Base-by-base conservation (phyloP, 345 rosid genomes). In the Bretschneidera sinensis region DNA sequence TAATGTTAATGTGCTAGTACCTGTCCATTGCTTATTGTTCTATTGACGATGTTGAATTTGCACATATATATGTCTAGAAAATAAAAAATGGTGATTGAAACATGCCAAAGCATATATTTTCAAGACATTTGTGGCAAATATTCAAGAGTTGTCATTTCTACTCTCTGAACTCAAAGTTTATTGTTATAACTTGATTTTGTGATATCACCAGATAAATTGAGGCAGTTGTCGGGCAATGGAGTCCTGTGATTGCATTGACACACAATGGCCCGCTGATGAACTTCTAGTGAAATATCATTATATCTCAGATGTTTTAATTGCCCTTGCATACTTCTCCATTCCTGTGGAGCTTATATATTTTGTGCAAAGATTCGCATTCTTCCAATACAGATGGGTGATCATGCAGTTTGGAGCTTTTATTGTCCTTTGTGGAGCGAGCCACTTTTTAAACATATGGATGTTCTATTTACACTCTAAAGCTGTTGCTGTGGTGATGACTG, bases 361-460 rank as follows among this genome's bases (percentile, higher is more conserved):
- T 59, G 97, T 92, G 55, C 88, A 92, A 55, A 92, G 79, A 69
- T 87, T 92, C 0, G 88, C 91, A 0, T 84, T 89, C 83, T 89
- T 87, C 77, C 98, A 97, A 0, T 92, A 92, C 69, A 77, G 86
- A 82, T 87, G 97, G 97, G 98, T 92, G 63, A 92, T 92, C 1
- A 78, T 89, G 95, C 98, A 89, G 74, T 92, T 92, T 51, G 96
- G 98, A 34, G 94, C 96, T 49, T 92, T 92, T 48, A 92, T 92
- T 69, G 80, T 92, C 57, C 96, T 89, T 47, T 92, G 98, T 60
- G 98, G 98, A 47, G 94, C 95, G 4, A 92, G 97, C 4, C 98
- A 92, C 74, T 85, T 89, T 64, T 89, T 92, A 55, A 89, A 78
- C 72, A 65, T 92, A 21, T 92, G 98, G 98, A 92, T 89, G 21